Percentiles rank a stretch among this genome's conserved stretches.
Conservation (phyloP, 1,284 basidiomycete species). For the Naganishia sp. region DNA sequence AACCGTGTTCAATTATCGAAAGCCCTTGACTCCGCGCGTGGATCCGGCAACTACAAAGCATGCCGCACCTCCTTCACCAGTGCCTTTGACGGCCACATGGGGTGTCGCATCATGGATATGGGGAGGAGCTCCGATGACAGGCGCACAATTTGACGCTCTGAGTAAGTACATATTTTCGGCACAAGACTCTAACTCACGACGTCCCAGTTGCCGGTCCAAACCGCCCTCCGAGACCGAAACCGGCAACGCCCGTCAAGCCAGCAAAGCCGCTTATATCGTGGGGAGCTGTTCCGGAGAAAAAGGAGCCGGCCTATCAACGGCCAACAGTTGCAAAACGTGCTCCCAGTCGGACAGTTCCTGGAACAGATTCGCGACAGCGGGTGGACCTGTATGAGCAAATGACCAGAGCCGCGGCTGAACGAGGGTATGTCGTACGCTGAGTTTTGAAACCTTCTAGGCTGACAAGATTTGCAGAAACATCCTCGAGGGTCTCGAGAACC, state of each 20-base stretch:
- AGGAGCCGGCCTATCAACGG: conserved; percentile 34
- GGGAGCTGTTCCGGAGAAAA: conserved; percentile 45
- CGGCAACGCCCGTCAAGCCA: conserved; percentile 41
- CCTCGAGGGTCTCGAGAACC: conserved; percentile 37
- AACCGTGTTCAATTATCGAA: conserved; percentile 54
- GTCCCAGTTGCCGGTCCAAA: conserved; percentile 49
- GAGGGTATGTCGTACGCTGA: conserved; percentile 40
- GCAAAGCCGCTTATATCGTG: conserved; percentile 49
- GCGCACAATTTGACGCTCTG: conserved; percentile 48
- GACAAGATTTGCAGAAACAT: conserved; percentile 26
- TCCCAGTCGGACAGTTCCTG: conserved; percentile 37
- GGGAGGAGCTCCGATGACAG: conserved; percentile 52
- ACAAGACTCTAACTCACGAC: neutral
- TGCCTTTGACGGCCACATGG: conserved; percentile 42
- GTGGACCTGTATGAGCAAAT: conserved; percentile 51
- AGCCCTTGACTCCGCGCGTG: conserved; percentile 50
- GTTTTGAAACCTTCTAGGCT: too few relatives aligned
- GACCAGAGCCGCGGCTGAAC: conserved; percentile 42
- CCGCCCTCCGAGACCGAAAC: conserved; percentile 38
- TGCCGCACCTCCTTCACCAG: conserved; percentile 46
- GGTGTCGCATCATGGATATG: conserved; percentile 52
- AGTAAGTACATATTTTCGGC: conserved; percentile 36
- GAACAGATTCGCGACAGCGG: conserved; percentile 40
- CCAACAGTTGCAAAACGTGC: conserved; percentile 31
- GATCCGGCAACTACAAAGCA: conserved; percentile 45